Evolutionary conservation across 148 eudicot species (phyloP).

Genomic region (Pharnaceum exiguum): DNA sequence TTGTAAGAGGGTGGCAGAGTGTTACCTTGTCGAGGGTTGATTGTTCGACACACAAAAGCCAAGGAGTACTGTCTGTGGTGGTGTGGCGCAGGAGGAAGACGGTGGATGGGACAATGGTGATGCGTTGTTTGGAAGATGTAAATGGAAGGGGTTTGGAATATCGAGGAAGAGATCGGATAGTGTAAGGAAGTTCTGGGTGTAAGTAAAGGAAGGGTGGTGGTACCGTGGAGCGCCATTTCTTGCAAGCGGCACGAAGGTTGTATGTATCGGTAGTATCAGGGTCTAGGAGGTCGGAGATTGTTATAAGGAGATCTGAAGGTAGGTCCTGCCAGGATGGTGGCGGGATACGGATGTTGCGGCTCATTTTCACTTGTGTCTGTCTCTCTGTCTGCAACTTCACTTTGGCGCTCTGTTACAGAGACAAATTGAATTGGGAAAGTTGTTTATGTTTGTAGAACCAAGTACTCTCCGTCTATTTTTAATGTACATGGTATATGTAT

Average conservation of each 20-base stretch:
- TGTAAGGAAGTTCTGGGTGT: not conserved
- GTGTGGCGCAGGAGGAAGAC: constrained; percentile 1
- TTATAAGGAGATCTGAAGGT: not conserved
- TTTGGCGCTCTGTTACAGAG: too few species aligned
- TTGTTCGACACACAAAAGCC: constrained; percentile 1
- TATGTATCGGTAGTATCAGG: too few species aligned
- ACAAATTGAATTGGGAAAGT: too few species aligned
- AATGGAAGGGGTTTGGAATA: not conserved
- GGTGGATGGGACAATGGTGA: not conserved
- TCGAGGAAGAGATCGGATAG: too few species aligned
- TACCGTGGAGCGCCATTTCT: not conserved
- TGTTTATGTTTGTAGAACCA: too few species aligned
- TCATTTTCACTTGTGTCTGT: too few species aligned
- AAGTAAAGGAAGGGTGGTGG: not conserved
- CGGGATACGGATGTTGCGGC: too few species aligned
- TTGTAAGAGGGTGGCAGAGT: not conserved
- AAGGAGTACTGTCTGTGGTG: not conserved
- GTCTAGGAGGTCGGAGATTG: not conserved
- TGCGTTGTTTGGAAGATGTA: not conserved
- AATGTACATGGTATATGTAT: too few species aligned
- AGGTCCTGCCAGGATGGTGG: constrained; percentile 1
- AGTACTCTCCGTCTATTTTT: too few species aligned
- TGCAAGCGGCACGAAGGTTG: not conserved
- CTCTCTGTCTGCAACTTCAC: too few species aligned
- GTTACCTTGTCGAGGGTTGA: not conserved